Percentiles rank a stretch among this genome's conserved stretches.
phyloP scores from a whole-genome alignment of 2,329 filamentous ascomycete genomes.

The Akanthomyces uredinophilus region DNA sequence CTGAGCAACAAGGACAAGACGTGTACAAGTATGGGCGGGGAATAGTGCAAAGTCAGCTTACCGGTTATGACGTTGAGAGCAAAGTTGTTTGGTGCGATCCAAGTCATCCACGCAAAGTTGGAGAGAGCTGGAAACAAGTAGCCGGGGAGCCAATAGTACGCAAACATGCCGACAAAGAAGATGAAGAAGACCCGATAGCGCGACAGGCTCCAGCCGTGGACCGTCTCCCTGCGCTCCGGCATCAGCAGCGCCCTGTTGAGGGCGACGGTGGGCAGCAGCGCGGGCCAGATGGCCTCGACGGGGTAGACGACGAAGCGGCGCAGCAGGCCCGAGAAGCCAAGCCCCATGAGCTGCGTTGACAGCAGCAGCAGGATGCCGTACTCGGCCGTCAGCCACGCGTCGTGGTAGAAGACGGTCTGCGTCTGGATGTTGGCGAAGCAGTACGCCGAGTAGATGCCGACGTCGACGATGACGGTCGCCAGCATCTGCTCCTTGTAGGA shows the following conservation, averaged over 20 bases:
- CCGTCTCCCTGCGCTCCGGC: slow-evolving; percentile 29
- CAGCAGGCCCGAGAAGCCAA: slow-evolving; percentile 29
- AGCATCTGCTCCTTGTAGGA: slow-evolving; percentile 38
- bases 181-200: slow-evolving; percentile 37
- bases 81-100: slow-evolving; percentile 39
- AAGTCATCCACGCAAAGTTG: slow-evolving; percentile 43
- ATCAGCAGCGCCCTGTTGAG: slow-evolving; percentile 20
- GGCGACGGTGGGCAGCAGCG: slow-evolving; percentile 24
- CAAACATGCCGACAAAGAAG: slow-evolving; percentile 31
- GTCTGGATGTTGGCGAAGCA: slow-evolving; percentile 32
- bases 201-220: slow-evolving; percentile 38
- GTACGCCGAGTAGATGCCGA: slow-evolving; percentile 32
- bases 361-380: slow-evolving; percentile 31
- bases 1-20: background rate
- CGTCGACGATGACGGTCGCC: slow-evolving; percentile 33
- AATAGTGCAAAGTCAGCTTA: background rate
- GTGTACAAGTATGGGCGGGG: no score
- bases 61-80: slow-evolving; percentile 26
- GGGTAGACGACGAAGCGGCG: slow-evolving; percentile 25
- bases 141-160: slow-evolving; percentile 42
- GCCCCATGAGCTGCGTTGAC: slow-evolving; percentile 29
- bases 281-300: slow-evolving; percentile 13
- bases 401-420: slow-evolving; percentile 23
- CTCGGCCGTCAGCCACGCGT: slow-evolving; percentile 13
- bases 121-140: slow-evolving; percentile 37